Evolutionary conservation across 495 filamentous ascomycete species (phyloP).

Genomic region (Chaetomium cochliodes): DNA sequence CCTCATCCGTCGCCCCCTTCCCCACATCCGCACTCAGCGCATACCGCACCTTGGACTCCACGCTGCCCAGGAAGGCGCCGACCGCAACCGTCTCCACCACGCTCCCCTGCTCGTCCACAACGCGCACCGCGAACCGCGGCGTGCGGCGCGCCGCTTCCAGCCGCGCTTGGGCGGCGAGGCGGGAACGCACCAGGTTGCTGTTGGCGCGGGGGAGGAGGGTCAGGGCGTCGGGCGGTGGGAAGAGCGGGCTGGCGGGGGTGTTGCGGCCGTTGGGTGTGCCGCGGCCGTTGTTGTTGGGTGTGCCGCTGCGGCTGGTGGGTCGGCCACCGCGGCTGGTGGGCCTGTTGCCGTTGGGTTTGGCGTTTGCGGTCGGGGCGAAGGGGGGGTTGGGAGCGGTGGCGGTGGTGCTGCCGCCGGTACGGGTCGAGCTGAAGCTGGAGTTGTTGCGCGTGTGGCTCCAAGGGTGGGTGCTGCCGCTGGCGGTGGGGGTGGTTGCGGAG

Average conservation of each 20-base stretch:
- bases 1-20: conserved; percentile 52
- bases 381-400: neutral
- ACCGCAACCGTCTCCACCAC: conserved; percentile 49
- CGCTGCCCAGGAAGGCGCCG: conserved; percentile 57
- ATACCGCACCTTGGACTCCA: conserved; percentile 59
- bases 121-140: conserved; percentile 52
- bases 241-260: conserved; percentile 35
- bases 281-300: too few relatives aligned
- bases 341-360: neutral
- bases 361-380: conserved; percentile 4
- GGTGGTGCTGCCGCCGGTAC: conserved; percentile 14
- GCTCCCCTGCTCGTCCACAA: conserved; percentile 55
- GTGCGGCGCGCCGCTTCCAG: conserved; percentile 54
- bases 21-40: conserved; percentile 53
- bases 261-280: neutral
- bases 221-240: conserved; percentile 36
- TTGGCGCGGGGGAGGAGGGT: conserved; percentile 32
- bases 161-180: conserved; percentile 56
- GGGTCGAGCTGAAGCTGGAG: conserved; percentile 18
- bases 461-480: neutral
- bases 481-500: neutral
- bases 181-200: conserved; percentile 51
- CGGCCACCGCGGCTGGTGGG: too few relatives aligned
- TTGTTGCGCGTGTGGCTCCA: conserved; percentile 19
- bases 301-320: too few relatives aligned